A percentile compares a stretch with the other conserved stretches of the same genome.
phyloP scores from a whole-genome alignment of 2,329 filamentous ascomycete species.

The Mycosphaerelloides madeirae region DNA sequence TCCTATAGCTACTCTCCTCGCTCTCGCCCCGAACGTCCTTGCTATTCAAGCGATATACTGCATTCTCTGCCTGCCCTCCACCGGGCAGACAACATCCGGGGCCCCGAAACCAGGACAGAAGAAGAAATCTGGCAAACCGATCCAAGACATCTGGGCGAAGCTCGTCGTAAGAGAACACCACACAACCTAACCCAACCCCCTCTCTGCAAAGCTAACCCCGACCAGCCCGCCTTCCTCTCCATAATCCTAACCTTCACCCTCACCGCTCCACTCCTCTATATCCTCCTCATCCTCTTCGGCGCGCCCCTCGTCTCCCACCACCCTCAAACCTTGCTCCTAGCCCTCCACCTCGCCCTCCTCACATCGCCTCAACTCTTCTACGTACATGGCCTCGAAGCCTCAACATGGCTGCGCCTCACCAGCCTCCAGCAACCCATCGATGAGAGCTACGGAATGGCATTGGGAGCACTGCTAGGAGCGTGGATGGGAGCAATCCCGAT shows the following conservation, averaged over 20 bases:
- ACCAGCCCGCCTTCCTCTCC: slow-evolving; percentile 65
- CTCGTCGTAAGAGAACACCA: slow-evolving; percentile 38
- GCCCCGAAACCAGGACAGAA: slow-evolving; percentile 45
- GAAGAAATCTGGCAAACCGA: slow-evolving; percentile 50
- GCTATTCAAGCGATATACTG: slow-evolving; percentile 59
- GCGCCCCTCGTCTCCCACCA: slow-evolving; percentile 82
- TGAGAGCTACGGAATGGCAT: slow-evolving; percentile 73
- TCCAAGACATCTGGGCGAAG: slow-evolving; percentile 38
- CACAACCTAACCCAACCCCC: neutral
- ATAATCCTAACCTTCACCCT: slow-evolving; percentile 56
- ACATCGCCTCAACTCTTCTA: slow-evolving; percentile 78
- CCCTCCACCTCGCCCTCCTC: slow-evolving; percentile 75
- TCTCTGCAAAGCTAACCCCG: slow-evolving; percentile 5
- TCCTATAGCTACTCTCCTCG: slow-evolving; percentile 60
- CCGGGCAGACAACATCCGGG: slow-evolving; percentile 35
- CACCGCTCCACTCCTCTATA: slow-evolving; percentile 53
- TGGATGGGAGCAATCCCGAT: slow-evolving; percentile 96
- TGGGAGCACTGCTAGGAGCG: slow-evolving; percentile 75
- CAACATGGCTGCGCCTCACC: slow-evolving; percentile 66
- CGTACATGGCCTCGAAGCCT: slow-evolving; percentile 69
- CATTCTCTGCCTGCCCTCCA: slow-evolving; percentile 55
- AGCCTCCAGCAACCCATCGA: slow-evolving; percentile 70
- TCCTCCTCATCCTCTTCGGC: slow-evolving; percentile 78
- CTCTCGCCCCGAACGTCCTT: slow-evolving; percentile 58
- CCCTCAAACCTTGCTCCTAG: slow-evolving; percentile 71